Evolutionary conservation across 306 rosid genomes (phyloP).

Genomic region (Ochetophila trinervis): DNA sequence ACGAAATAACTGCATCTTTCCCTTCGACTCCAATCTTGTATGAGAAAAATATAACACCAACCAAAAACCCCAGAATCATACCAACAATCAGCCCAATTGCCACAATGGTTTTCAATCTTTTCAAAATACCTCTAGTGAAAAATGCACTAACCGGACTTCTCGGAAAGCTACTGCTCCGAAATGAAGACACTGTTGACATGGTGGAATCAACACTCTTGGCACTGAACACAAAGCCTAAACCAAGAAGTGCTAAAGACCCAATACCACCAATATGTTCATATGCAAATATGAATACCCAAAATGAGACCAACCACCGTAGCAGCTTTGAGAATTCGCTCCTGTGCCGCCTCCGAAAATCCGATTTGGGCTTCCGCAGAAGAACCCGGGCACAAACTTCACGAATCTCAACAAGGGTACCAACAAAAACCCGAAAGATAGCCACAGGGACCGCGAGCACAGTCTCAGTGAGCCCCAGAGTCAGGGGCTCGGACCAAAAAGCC

Average conservation of each 20-base stretch:
- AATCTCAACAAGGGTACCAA: conserved; percentile 77
- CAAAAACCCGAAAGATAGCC: conserved; percentile 60
- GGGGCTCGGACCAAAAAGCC: conserved; percentile 75
- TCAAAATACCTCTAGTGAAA: conserved; percentile 66
- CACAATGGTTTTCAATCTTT: conserved; percentile 59
- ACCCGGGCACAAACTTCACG: conserved; percentile 45
- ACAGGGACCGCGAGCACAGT: conserved; percentile 78
- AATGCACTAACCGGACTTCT: conserved; percentile 60
- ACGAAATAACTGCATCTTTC: conserved; percentile 79
- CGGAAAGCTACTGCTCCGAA: conserved; percentile 67
- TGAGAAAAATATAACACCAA: conserved; percentile 71
- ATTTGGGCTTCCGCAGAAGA: conserved; percentile 50
- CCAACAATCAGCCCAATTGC: conserved; percentile 75
- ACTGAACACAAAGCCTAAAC: conserved; percentile 62
- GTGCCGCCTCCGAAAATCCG: conserved; percentile 22
- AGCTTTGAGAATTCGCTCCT: conserved; percentile 66
- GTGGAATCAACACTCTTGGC: conserved; percentile 66
- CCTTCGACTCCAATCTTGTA: conserved; percentile 94
- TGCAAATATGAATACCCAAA: conserved; percentile 63
- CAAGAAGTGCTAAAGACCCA: conserved; percentile 57
- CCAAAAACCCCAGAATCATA: conserved; percentile 76
- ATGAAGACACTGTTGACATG: conserved; percentile 66
- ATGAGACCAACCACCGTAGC: conserved; percentile 71
- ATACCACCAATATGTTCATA: conserved; percentile 68
- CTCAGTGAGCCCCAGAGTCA: conserved; percentile 71